phyloP scores from a whole-genome alignment of 352 stramenopile species.

The Phytopythium kandeliae region DNA sequence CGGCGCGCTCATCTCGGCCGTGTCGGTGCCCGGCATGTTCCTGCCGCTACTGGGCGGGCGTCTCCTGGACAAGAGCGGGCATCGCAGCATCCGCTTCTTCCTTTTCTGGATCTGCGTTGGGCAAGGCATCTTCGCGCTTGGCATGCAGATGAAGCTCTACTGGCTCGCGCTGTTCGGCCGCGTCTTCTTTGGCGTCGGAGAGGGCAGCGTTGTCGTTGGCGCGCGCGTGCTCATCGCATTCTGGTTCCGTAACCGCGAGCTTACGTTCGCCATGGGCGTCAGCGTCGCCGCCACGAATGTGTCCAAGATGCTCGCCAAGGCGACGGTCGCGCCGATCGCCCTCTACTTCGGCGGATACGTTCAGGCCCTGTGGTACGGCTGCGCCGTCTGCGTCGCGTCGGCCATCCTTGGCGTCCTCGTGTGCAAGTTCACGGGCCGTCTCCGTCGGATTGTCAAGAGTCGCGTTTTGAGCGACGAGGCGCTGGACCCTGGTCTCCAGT shows the following conservation, averaged over 20 bases:
- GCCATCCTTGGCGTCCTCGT: constrained; percentile 48
- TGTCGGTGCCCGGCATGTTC: constrained; percentile 84
- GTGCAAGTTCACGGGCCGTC: constrained; percentile 47
- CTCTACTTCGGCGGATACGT: constrained; percentile 84
- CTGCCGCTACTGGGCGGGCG: constrained; percentile 71
- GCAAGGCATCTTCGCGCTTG: constrained; percentile 72
- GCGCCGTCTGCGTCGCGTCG: constrained; percentile 49
- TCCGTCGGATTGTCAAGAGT: constrained; percentile 63
- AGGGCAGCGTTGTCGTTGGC: constrained; percentile 76
- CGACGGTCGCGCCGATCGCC: constrained; percentile 79
- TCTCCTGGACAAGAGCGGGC: constrained; percentile 73
- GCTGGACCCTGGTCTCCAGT: constrained; percentile 50
- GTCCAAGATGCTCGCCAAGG: constrained; percentile 90
- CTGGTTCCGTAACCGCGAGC: constrained; percentile 75
- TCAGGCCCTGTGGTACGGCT: constrained; percentile 79
- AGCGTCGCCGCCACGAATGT: constrained; percentile 88
- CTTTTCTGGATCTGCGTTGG: constrained; percentile 77
- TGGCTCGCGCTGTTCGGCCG: constrained; percentile 77
- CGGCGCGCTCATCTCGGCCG: constrained; percentile 67
- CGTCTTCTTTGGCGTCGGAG: constrained; percentile 79
- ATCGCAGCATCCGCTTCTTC: constrained; percentile 74
- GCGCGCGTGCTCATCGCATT: constrained; percentile 78
- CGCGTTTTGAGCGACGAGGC: constrained; percentile 47
- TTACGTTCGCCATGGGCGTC: constrained; percentile 88
- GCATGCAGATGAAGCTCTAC: constrained; percentile 66